Evolutionary conservation across 805 yeast species (phyloP), one percentile per base, ranked within the genome.

Genomic region (Candida easanensis): DNA sequence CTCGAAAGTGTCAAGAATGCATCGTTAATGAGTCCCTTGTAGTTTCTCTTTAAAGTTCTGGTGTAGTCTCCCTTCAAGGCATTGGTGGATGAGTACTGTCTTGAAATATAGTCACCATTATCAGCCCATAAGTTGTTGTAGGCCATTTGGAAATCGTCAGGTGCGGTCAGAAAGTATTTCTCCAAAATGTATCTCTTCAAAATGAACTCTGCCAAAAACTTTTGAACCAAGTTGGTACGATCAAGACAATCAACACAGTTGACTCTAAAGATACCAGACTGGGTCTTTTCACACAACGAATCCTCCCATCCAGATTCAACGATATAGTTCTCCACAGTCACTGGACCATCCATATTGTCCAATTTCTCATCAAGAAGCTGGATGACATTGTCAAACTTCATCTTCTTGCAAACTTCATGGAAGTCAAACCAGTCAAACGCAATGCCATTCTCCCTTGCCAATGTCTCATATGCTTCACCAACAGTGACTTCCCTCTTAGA

Each of bases 211-310:
- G 70, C 64, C 19, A 69, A 41, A 33, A 60, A 62, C 33, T 70
- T 79, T 45, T 73, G 75, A 1, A 70, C 70, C 20, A 72, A 62
- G 45, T 81, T 81, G 2, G 86, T 81, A 41, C 86, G 60, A 56
- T 81, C 87, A 45, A 81, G 65, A 56, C 86, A 81, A 45, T 72
- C 87, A 48, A 81, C 72, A 54, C 86, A 80, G 54, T 80, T 81
- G 18, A 77, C 66, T 42, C 87, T 55, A 44, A 80, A 74, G 1
- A 79, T 69, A 4, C 86, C 86, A 21, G 59, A 64, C 56, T 80
- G 86, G 8, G 63, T 52, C 8, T 43, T 42, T 13, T 42, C 42
- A 10, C 43, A 41, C 8, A 51, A 17, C 1, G 51, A 51, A 20
- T 65, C 68, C 18, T 49, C 47, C 65, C 71, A 71, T 2, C 66